Evolutionary conservation across 2,329 filamentous ascomycete species (phyloP).

Genomic region (Geosmithia flava): DNA sequence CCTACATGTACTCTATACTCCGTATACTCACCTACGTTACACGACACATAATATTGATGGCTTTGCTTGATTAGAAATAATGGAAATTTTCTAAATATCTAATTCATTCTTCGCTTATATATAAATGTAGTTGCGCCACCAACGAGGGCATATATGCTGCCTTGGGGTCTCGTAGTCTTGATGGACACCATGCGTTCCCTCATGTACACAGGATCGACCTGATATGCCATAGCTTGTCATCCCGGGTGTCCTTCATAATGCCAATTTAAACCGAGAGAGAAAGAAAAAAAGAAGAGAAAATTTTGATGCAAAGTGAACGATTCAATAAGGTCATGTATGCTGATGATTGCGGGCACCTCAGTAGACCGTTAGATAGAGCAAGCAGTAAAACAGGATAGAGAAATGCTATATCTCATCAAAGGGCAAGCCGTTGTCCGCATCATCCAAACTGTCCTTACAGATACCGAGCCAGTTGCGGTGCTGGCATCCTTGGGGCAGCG

Average conservation of each 20-base stretch:
- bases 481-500: not conserved
- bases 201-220: not conserved
- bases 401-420: slow-evolving; percentile 3
- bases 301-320: not conserved
- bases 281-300: not conserved
- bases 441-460: slow-evolving; percentile 8
- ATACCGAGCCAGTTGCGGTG: slow-evolving; percentile 4
- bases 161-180: not conserved
- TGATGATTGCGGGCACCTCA: too few species aligned
- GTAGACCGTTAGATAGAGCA: too few species aligned
- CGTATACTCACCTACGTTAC: too few species aligned
- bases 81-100: not conserved
- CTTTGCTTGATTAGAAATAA: not conserved
- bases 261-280: not conserved
- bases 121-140: too few species aligned
- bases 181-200: not conserved
- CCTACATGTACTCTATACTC: too few species aligned
- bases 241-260: not conserved
- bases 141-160: not conserved
- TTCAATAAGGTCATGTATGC: too few species aligned
- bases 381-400: too few species aligned
- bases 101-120: not conserved
- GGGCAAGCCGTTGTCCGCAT: slow-evolving; percentile 23
- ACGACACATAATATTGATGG: not conserved
- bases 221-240: not conserved